phyloP scores from a whole-genome alignment of 441 rosid genomes.

The Eutrema salsugineum region DNA sequence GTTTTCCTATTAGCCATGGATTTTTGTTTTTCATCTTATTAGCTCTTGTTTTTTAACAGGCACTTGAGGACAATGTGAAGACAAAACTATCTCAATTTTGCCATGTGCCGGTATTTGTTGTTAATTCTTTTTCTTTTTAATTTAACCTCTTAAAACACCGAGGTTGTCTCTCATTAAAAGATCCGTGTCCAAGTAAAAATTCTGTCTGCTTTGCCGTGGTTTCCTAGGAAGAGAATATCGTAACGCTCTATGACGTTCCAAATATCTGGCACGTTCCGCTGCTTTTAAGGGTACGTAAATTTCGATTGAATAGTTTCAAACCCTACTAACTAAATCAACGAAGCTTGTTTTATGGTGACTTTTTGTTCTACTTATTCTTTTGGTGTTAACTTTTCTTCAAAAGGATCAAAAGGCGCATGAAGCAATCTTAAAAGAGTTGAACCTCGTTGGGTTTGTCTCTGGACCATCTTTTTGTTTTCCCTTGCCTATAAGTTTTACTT shows the following conservation, averaged over 20 bases:
- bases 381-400: constrained; percentile 16
- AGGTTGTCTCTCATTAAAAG: not conserved
- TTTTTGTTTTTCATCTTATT: constrained; percentile 3
- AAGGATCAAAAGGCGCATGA: constrained; percentile 83
- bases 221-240: constrained; percentile 57
- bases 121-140: not conserved
- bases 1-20: not conserved
- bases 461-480: constrained; percentile 9
- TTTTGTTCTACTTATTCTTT: not conserved
- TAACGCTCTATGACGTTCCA: constrained; percentile 81
- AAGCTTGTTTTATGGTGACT: not conserved
- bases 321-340: not conserved
- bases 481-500: not conserved
- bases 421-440: constrained; percentile 59
- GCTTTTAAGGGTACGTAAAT: constrained; percentile 54
- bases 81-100: constrained; percentile 73
- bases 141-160: not conserved
- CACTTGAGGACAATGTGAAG: constrained; percentile 62
- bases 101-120: constrained; percentile 59
- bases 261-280: constrained; percentile 87
- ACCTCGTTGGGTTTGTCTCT: constrained; percentile 54
- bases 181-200: not conserved
- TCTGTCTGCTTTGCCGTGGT: constrained; percentile 15
- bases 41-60: constrained; percentile 39
- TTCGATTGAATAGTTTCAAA: not conserved